Conservation (phyloP, 306 rosid species). For the Inga leiocalycina region DNA sequence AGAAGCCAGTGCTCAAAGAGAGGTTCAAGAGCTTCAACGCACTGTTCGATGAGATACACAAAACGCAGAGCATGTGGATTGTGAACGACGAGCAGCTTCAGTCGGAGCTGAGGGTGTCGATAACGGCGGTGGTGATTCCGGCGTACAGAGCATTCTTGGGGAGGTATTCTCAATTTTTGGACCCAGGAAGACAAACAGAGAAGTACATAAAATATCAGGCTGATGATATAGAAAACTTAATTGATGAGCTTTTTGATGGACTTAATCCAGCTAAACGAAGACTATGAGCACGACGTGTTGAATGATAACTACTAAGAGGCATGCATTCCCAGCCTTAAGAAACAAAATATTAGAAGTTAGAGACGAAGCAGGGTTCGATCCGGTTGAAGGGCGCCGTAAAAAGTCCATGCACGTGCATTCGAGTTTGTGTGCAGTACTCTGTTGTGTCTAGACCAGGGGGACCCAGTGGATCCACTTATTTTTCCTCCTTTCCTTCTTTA, state of each 20-base stretch:
- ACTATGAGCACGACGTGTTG: conserved; percentile 1
- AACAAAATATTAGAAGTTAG: not conserved
- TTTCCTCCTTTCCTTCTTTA: too few species aligned
- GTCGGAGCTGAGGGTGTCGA: conserved; percentile 86
- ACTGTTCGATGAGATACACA: conserved; percentile 86
- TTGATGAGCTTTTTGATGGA: conserved; percentile 87
- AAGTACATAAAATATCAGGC: conserved; percentile 85
- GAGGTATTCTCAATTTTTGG: conserved; percentile 68
- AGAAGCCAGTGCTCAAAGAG: conserved; percentile 75
- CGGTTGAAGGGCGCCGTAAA: not conserved
- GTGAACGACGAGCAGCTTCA: conserved; percentile 92
- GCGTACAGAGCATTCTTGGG: conserved; percentile 79
- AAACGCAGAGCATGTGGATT: conserved; percentile 88
- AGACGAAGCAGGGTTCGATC: not conserved
- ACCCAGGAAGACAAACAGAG: conserved; percentile 72
- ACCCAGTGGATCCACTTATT: not conserved
- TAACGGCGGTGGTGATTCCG: conserved; percentile 76
- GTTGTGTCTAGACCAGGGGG: not conserved
- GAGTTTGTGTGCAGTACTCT: not conserved
- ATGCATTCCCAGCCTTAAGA: not conserved
- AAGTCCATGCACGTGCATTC: conserved; percentile 3
- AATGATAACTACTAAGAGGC: not conserved
- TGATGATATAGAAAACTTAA: conserved; percentile 73
- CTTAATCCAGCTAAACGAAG: conserved; percentile 53
- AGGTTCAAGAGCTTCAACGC: conserved; percentile 82